These are phyloP conservation scores for Hymenochaete sp. DNA, from an alignment of 1,284 basidiomycete species.

Conservation along the genomic window DNA sequence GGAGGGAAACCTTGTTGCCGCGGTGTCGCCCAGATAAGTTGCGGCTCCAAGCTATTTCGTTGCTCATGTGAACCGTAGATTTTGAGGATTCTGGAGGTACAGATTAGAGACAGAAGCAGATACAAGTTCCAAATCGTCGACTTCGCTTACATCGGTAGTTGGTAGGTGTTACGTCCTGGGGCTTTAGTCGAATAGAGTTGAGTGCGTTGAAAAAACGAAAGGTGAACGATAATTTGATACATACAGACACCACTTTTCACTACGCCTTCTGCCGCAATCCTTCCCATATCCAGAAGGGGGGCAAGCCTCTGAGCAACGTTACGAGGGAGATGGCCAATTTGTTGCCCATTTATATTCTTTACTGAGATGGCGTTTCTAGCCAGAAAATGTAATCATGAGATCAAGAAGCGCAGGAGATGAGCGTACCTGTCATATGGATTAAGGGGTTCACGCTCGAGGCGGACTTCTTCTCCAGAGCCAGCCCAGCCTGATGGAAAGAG, in stretches of 20 bases:
- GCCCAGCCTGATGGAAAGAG: conserved; percentile 50
- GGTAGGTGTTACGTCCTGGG: too few relatives aligned
- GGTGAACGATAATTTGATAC: conserved; percentile 20
- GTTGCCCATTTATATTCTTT: conserved; percentile 59
- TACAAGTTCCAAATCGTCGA: too few relatives aligned
- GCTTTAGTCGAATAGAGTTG: too few relatives aligned
- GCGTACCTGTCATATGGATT: conserved; percentile 61
- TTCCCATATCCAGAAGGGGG: conserved; percentile 55
- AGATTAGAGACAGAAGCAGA: too few relatives aligned
- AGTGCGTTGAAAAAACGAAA: conserved; percentile 6
- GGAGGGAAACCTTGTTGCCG: conserved; percentile 46
- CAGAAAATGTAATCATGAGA: conserved; percentile 1
- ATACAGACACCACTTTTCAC: conserved; percentile 67
- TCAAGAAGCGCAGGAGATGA: background rate
- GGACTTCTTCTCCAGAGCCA: conserved; percentile 70
- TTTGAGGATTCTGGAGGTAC: conserved; percentile 59
- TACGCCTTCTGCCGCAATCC: conserved; percentile 66
- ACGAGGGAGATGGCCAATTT: conserved; percentile 75
- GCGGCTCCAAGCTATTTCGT: conserved; percentile 52
- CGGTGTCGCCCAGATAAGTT: conserved; percentile 69
- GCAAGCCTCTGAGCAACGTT: conserved; percentile 53
- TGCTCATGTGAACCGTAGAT: conserved; percentile 62
- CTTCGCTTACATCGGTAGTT: too few relatives aligned
- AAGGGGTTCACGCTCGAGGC: conserved; percentile 55
- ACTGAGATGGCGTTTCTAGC: conserved; percentile 70